These are phyloP conservation scores for Meripilus lineatus DNA, from an alignment of 1,284 basidiomycete species.

Conservation along the genomic window DNA sequence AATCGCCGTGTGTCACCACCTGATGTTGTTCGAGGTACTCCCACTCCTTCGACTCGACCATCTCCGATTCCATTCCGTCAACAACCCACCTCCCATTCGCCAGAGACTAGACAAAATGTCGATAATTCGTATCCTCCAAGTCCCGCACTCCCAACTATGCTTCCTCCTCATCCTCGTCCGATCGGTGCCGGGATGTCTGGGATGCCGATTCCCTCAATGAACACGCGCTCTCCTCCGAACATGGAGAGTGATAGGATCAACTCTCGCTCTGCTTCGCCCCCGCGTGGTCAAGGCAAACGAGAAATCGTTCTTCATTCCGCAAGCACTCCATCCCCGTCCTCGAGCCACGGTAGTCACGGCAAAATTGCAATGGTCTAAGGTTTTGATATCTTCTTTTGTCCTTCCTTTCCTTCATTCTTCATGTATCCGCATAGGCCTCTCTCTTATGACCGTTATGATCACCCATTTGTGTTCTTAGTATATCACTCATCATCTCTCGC, in stretches of 20 bases:
- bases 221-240: not conserved
- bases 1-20: slow-evolving; percentile 50
- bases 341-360: slow-evolving; percentile 1
- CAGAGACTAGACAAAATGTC: slow-evolving; percentile 48
- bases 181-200: slow-evolving; percentile 45
- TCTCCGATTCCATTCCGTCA: slow-evolving; percentile 74
- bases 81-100: slow-evolving; percentile 52
- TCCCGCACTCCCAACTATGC: slow-evolving; percentile 48
- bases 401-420: not conserved
- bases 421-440: not conserved
- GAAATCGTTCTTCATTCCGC: slow-evolving; percentile 1
- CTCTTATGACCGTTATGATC: not conserved
- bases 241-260: not conserved
- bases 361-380: not conserved
- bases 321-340: slow-evolving; percentile 1
- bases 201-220: slow-evolving; percentile 28
- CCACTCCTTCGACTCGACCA: slow-evolving; percentile 52
- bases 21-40: slow-evolving; percentile 36
- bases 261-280: not conserved
- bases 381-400: no score
- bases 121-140: slow-evolving; percentile 43
- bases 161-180: slow-evolving; percentile 70
- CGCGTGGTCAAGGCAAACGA: not conserved
- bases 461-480: no score
- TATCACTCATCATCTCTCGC: no score